These are phyloP conservation scores for Solanum sejunctum DNA, from an alignment of 257 asterid species.

Conservation along the genomic window DNA sequence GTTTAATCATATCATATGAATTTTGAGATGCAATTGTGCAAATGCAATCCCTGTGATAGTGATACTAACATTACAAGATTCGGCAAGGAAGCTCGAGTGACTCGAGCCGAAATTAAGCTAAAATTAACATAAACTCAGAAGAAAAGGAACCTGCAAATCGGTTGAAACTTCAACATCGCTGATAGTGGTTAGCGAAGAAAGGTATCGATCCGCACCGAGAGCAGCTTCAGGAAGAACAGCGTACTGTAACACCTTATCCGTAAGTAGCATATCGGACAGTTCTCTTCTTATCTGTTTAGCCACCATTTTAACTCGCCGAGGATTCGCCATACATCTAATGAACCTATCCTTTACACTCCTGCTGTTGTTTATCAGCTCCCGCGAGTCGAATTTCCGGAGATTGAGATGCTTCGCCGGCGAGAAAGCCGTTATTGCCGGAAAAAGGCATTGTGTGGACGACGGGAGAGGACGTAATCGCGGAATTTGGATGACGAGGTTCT, in stretches of 20 bases:
- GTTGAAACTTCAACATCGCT: constrained; percentile 90
- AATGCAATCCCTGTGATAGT: not conserved
- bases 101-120: not conserved
- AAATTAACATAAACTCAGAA: not conserved
- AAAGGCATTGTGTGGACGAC: not conserved
- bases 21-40: not conserved
- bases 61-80: not conserved
- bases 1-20: not conserved
- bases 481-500: constrained; percentile 34
- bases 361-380: constrained; percentile 1
- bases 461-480: constrained; percentile 6
- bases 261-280: constrained; percentile 79
- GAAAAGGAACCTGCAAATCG: constrained; percentile 66
- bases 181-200: constrained; percentile 84
- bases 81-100: not conserved
- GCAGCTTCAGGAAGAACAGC: constrained; percentile 97
- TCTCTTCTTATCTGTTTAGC: constrained; percentile 92
- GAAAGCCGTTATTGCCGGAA: constrained; percentile 8
- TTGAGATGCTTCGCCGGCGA: constrained; percentile 10
- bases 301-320: constrained; percentile 95
- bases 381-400: constrained; percentile 11
- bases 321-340: constrained; percentile 80
- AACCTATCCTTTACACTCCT: constrained; percentile 2
- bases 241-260: constrained; percentile 78
- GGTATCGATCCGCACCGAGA: constrained; percentile 88